These are phyloP conservation scores for Cystobasidium tubakii DNA, from an alignment of 768 basidiomycete species.

Conservation along the genomic window DNA sequence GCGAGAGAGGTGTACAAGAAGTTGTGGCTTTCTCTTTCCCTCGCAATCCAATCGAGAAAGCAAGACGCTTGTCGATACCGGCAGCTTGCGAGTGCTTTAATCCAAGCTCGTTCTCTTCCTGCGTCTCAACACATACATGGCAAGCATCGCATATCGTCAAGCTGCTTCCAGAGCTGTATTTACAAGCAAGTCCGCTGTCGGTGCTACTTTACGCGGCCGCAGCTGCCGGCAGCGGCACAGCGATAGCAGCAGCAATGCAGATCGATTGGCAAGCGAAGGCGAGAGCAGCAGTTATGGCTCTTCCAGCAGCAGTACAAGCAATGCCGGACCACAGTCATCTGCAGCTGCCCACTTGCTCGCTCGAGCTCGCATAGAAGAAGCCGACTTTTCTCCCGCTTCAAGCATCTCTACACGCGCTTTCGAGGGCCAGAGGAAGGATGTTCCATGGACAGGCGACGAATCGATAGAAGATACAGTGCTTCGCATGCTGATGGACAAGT, in stretches of 20 bases:
- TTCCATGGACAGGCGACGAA: conserved; percentile 33
- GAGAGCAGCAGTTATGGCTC: neutral
- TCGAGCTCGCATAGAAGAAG: conserved; percentile 14
- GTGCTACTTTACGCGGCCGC: neutral
- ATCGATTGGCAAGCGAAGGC: neutral
- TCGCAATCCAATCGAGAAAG: neutral
- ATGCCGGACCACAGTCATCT: conserved; percentile 22
- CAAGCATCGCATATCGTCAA: neutral
- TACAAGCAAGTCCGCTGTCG: neutral
- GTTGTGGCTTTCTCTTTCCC: no score
- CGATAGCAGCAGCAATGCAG: neutral
- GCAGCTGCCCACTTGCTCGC: conserved; percentile 34
- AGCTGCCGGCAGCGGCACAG: neutral
- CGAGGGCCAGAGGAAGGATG: conserved; percentile 20
- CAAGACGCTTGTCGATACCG: no score
- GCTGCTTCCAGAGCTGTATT: neutral
- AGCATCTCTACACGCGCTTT: conserved; percentile 2
- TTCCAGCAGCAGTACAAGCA: neutral
- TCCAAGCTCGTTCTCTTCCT: no score
- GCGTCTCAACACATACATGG: neutral
- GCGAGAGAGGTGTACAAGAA: no score
- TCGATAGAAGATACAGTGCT: conserved; percentile 31
- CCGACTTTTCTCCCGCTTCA: conserved; percentile 9
- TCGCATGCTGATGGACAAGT: conserved; percentile 36
- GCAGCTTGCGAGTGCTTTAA: no score